These are phyloP conservation scores for Spathaspora hagerdaliae DNA, from an alignment of 805 yeast species.

Conservation along the genomic window DNA sequence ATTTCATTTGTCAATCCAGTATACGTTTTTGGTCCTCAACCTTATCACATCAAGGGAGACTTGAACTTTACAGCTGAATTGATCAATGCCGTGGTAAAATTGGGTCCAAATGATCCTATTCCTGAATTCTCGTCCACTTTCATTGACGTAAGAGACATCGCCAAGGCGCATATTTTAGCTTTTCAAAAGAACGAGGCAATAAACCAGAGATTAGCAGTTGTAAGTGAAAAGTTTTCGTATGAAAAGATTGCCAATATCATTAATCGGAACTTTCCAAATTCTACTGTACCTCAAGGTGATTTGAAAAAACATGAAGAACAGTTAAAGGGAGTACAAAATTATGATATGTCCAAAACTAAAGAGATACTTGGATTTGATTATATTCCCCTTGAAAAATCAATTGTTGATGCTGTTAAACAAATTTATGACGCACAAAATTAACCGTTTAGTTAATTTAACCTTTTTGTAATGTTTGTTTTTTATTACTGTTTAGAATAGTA, in stretches of 20 bases:
- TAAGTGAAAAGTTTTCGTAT: constrained; percentile 12
- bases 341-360: constrained; percentile 32
- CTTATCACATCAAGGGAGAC: constrained; percentile 7
- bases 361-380: constrained; percentile 34
- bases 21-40: constrained; percentile 23
- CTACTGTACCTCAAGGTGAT: constrained; percentile 41
- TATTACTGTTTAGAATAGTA: no score
- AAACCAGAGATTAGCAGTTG: constrained; percentile 19
- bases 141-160: constrained; percentile 45
- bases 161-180: constrained; percentile 37
- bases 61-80: constrained; percentile 32
- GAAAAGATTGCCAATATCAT: constrained; percentile 29
- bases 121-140: constrained; percentile 19
- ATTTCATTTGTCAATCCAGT: constrained; percentile 14
- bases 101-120: constrained; percentile 20
- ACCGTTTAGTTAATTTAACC: not conserved
- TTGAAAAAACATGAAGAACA: not conserved
- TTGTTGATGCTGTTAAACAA: constrained; percentile 42
- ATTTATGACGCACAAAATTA: constrained; percentile 15
- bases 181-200: constrained; percentile 23
- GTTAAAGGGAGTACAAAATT: not conserved
- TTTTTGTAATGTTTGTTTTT: no score
- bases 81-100: constrained; percentile 34
- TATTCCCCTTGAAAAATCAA: constrained; percentile 33
- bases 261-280: constrained; percentile 37